phyloP scores from a whole-genome alignment of 2,329 filamentous ascomycete genomes.

The Emericellopsis atlantica region DNA sequence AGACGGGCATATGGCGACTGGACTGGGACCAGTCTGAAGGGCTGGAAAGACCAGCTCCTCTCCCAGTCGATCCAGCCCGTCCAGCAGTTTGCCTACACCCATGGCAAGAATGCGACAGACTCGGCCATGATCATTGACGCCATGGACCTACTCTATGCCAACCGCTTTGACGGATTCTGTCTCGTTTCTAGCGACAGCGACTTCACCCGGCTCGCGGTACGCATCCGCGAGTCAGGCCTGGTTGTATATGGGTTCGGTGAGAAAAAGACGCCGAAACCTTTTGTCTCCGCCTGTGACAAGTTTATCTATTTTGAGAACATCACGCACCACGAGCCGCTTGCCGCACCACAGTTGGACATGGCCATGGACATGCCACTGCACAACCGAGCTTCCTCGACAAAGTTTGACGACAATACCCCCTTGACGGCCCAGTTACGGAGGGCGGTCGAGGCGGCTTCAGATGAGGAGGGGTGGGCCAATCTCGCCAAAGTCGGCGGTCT shows the following conservation, averaged over 20 bases:
- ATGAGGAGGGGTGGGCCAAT: constrained; percentile 14
- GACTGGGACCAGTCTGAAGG: constrained; percentile 11
- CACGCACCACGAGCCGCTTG: too few relatives aligned
- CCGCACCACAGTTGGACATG: too few relatives aligned
- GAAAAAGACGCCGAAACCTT: too few relatives aligned
- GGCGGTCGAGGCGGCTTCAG: constrained; percentile 8
- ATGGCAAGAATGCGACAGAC: constrained; percentile 21
- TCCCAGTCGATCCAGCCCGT: constrained; percentile 19
- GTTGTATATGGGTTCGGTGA: constrained; percentile 11
- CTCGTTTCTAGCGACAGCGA: constrained; percentile 21
- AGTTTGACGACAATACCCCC: not conserved
- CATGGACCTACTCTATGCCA: constrained; percentile 21
- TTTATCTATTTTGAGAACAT: too few relatives aligned
- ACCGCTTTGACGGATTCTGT: constrained; percentile 18
- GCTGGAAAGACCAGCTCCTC: constrained; percentile 18
- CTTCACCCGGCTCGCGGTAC: constrained; percentile 19
- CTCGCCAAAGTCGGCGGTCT: constrained; percentile 13
- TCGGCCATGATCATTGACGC: constrained; percentile 22
- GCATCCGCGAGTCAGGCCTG: constrained; percentile 18
- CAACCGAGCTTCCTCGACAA: too few relatives aligned
- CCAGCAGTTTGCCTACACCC: constrained; percentile 21
- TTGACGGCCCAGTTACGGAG: constrained; percentile 2
- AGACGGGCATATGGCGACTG: constrained; percentile 21
- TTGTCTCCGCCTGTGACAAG: too few relatives aligned
- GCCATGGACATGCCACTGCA: too few relatives aligned